These are phyloP conservation scores for Populus ilicifolia DNA, from an alignment of 345 rosid genomes.

Conservation along the genomic window DNA sequence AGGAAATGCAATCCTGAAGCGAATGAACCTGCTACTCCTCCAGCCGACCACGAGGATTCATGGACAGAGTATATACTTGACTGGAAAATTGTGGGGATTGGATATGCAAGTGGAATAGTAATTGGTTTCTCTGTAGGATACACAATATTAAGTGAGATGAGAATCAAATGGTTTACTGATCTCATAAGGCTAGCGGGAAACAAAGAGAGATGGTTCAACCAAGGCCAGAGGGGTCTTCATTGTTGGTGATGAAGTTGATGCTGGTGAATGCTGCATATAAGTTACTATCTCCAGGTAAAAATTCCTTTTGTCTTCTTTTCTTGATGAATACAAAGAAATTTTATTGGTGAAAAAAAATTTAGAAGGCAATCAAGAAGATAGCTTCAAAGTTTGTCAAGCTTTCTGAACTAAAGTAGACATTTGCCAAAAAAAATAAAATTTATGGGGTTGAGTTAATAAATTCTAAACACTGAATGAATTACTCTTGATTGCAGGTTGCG, in stretches of 20 bases:
- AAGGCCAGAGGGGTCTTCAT: background rate
- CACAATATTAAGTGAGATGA: background rate
- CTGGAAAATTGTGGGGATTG: background rate
- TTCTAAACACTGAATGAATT: too few relatives aligned
- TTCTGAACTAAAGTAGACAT: too few relatives aligned
- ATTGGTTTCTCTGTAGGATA: background rate
- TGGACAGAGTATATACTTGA: background rate
- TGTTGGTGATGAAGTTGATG: background rate
- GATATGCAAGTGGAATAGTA: background rate
- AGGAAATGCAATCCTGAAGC: background rate
- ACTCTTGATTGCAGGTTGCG: too few relatives aligned
- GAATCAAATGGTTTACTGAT: background rate
- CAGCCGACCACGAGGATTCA: background rate
- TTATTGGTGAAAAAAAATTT: too few relatives aligned
- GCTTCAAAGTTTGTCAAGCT: too few relatives aligned
- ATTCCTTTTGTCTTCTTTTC: too few relatives aligned
- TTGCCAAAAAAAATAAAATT: too few relatives aligned
- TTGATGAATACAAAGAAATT: too few relatives aligned
- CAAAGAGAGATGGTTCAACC: background rate
- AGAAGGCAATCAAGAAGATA: too few relatives aligned
- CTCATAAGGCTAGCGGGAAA: background rate
- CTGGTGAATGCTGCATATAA: background rate
- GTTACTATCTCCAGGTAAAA: background rate
- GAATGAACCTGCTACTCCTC: background rate
- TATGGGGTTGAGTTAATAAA: too few relatives aligned